Evolutionary conservation across 2,329 filamentous ascomycete genomes (phyloP), one percentile per base, ranked within the genome.

Genomic region (Phaeosphaeriaceae sp.): DNA sequence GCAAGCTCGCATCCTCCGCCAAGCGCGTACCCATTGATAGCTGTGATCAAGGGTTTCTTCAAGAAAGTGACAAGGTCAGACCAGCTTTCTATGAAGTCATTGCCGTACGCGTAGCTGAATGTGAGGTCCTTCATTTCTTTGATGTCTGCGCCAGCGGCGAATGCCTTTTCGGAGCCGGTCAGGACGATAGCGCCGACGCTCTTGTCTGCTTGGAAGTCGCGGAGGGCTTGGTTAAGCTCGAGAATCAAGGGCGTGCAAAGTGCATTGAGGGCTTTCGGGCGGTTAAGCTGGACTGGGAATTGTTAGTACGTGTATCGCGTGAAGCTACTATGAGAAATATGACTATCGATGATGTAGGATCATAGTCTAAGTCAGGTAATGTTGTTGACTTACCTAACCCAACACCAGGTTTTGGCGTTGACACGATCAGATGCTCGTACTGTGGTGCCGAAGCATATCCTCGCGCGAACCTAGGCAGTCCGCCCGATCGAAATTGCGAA

Each of bases 41-140:
- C 95, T 15, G 91, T 91, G 66, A 99, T 93, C 72, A 98, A 88
- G 53, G 95, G 95, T 78, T 96, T 98, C 82, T 96, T 96, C 77
- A 98, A 84, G 61, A 87, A 84, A 20, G 89, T 92, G 24, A 92
- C 91, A 48, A 97, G 86, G 62, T 90, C 85, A 6, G 93, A 97
- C 95, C 95, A 99, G 10, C 88, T 88, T 76, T 97, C 93, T 79
- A 99, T 98, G 79, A 99, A 99, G 75, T 96, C 92, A 67, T 83
- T 88, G 48, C 88, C 91, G 82, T 97, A 98, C 41, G 95, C 94
- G 65, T 89, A 83, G 62, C 91, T 87, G 81, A 99, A 99, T 54
- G 89, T 93, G 41, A 97, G 87, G 60, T 92, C 89, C 27, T 92
- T 91, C 95, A 99, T 99, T 81, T 99, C 95, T 80, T 98, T 98